phyloP scores from a whole-genome alignment of 1,139 yeast genomes.

The Pichia kudriavzevii region DNA sequence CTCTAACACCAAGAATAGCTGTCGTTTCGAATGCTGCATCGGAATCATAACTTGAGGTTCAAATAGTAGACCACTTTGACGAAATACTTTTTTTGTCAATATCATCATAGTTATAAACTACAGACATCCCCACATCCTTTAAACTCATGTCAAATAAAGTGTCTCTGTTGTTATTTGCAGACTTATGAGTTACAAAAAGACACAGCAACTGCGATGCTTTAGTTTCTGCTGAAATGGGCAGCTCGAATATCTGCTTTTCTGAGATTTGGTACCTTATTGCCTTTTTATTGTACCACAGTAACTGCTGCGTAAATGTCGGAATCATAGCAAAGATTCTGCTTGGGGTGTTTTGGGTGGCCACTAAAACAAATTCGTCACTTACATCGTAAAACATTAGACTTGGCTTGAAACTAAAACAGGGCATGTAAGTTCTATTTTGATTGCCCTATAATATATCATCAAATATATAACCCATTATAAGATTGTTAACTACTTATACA shows the following conservation, averaged over 20 bases:
- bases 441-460: not conserved
- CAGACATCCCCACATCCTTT: too few relatives aligned
- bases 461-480: not conserved
- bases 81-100: too few relatives aligned
- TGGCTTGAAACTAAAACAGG: too few relatives aligned
- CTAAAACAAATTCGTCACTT: too few relatives aligned
- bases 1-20: not conserved
- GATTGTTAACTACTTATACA: not conserved
- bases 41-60: too few relatives aligned
- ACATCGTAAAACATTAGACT: too few relatives aligned
- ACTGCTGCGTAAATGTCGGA: slow-evolving; percentile 2
- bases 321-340: slow-evolving; percentile 11
- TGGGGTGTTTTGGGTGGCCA: too few relatives aligned
- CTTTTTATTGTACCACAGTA: slow-evolving; percentile 10
- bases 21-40: not conserved
- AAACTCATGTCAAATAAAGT: too few relatives aligned
- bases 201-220: not conserved
- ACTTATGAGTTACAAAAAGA: not conserved
- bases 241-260: not conserved
- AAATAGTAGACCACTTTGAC: too few relatives aligned
- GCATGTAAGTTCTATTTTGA: too few relatives aligned
- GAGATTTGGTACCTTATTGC: slow-evolving; percentile 5
- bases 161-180: too few relatives aligned
- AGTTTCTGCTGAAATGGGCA: not conserved
- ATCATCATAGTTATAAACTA: too few relatives aligned